Conservation (phyloP, 2,329 filamentous ascomycete genomes). For the Colletotrichum abscissum region DNA sequence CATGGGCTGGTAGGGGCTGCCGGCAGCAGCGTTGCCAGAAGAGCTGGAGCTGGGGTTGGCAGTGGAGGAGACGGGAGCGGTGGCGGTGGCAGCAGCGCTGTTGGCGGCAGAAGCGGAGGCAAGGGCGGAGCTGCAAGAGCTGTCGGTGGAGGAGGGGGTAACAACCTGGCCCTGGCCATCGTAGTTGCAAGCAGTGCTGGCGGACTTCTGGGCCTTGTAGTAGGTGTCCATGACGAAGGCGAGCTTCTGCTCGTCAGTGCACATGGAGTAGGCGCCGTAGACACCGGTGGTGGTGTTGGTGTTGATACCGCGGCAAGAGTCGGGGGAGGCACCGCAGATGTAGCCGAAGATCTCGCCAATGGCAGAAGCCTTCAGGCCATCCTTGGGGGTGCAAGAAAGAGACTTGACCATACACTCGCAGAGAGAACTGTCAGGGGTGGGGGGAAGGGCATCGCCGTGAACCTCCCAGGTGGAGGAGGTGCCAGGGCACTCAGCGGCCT, state of each 20-base stretch:
- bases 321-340: constrained; percentile 71
- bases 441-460: constrained; percentile 75
- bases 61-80: constrained; percentile 47
- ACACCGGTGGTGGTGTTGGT: constrained; percentile 74
- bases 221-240: constrained; percentile 80
- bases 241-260: constrained; percentile 76
- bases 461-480: constrained; percentile 76
- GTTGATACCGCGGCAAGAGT: constrained; percentile 75
- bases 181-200: constrained; percentile 75
- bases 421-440: constrained; percentile 79
- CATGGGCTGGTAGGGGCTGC: constrained; percentile 50
- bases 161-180: constrained; percentile 71
- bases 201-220: constrained; percentile 68
- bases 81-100: constrained; percentile 58
- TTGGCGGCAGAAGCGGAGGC: constrained; percentile 71
- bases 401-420: constrained; percentile 88
- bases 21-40: constrained; percentile 34
- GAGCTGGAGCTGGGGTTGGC: constrained; percentile 38
- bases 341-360: constrained; percentile 78
- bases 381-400: constrained; percentile 76
- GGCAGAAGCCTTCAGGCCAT: constrained; percentile 65
- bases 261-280: constrained; percentile 86
- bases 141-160: constrained; percentile 56
- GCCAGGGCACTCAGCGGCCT: constrained; percentile 77
- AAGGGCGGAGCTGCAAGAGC: constrained; percentile 69